Base-by-base conservation (phyloP, 2,329 filamentous ascomycete species). In the Penicillium sp. region DNA sequence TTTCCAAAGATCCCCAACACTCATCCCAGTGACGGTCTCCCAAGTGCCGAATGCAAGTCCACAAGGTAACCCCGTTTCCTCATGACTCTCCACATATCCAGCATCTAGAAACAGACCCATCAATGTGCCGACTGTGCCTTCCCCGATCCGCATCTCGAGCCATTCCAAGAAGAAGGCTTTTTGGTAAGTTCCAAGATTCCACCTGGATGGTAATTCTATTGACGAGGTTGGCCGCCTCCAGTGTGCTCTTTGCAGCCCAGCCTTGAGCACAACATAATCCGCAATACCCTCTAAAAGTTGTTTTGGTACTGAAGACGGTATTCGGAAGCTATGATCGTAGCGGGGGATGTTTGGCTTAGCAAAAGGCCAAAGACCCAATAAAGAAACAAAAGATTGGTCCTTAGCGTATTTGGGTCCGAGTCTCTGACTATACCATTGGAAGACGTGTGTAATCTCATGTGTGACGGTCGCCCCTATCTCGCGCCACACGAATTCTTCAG, bases 81-180 rank as follows among this genome's bases (percentile, higher is more conserved):
- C 7, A 13, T 8, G 13, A 3, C 17, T n/a, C 7, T 10, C 24
- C 10, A 9, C 24, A 29, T 42, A 42, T 17, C 39, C 39, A 10
- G 26, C 23, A 20, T 29, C 24, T 9, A 27, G 10, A 12, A 30
- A 15, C 1, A n/a, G 12, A 13, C 39, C 39, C 39, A 42, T 42
- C 26, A 42, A 13, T 42, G 12, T 27, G 7, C 24, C 9, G 18
- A 42, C 39, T 7, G 39, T 42, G 10, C 15, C 24, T 20, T 29
- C 26, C 12, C 26, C 39, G 26, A 42, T 6, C 8, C 24, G 15
- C 24, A 27, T 30, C 26, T 42, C 39, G 4, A 42, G n/a, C 39
- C 39, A 42, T 29, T 42, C 39, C 6, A 42, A 20, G 21, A 42
- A 42, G 17, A 18, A 42, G 7, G 39, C 39, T 42, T n/a, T 29